Percentiles rank a stretch among this genome's conserved stretches.
Conservation (phyloP, 192 early-diverging fungal genomes). For the Kickxella alabastrina region DNA sequence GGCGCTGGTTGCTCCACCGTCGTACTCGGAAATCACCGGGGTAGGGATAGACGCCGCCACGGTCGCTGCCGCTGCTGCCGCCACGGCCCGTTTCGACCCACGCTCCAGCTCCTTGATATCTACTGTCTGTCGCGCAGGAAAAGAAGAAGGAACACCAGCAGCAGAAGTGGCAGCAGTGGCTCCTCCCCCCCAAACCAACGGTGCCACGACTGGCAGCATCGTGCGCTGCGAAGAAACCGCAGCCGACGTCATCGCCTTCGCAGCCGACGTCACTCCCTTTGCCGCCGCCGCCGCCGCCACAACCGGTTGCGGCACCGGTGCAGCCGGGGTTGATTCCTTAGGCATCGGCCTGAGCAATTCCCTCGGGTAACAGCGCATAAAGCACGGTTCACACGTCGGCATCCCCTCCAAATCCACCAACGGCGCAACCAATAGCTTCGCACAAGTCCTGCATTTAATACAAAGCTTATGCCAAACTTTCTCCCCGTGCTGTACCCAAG, state of each 20-base stretch:
- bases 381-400: slow-evolving; percentile 52
- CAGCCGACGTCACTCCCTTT: too few relatives aligned
- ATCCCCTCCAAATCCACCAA: slow-evolving; percentile 33
- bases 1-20: slow-evolving; percentile 16
- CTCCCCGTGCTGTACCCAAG: slow-evolving; percentile 51
- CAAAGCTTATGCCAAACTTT: slow-evolving; percentile 54
- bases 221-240: too few relatives aligned
- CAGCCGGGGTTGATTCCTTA: not conserved
- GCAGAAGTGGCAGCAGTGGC: too few relatives aligned
- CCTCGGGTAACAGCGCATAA: slow-evolving; percentile 8
- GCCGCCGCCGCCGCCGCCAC: too few relatives aligned
- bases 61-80: too few relatives aligned
- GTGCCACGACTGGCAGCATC: too few relatives aligned
- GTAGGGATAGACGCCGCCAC: slow-evolving; percentile 43
- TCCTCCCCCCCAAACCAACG: too few relatives aligned
- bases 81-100: not conserved
- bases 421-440: slow-evolving; percentile 36
- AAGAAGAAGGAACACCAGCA: too few relatives aligned
- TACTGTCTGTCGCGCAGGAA: too few relatives aligned
- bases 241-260: too few relatives aligned
- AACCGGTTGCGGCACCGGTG: too few relatives aligned
- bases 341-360: slow-evolving; percentile 19
- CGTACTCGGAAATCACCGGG: slow-evolving; percentile 36
- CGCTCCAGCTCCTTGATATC: not conserved
- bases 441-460: slow-evolving; percentile 41